Percentiles rank a stretch among this genome's conserved stretches.
Evolutionary conservation across 2,329 filamentous ascomycete genomes (phyloP).

Genomic region (Colletotrichum aenigma): DNA sequence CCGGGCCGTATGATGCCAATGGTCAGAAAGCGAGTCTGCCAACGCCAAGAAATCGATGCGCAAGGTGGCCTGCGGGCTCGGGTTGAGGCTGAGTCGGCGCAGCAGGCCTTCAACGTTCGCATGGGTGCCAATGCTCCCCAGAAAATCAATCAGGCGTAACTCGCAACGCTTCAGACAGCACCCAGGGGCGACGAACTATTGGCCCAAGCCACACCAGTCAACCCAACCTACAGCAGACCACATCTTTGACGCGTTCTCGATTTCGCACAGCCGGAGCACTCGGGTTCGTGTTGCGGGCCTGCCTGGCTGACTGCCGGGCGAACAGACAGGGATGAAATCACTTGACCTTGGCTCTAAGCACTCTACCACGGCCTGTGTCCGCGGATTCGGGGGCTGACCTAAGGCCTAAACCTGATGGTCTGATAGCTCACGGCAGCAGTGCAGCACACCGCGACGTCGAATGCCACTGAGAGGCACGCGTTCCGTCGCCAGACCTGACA

Average conservation of each 20-base stretch:
- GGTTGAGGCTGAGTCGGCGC: conserved; percentile 12
- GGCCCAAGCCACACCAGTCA: not conserved
- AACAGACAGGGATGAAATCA: not conserved
- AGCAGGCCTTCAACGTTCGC: not conserved
- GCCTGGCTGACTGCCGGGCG: not conserved
- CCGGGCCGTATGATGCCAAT: not conserved
- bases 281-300: not conserved
- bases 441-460: not conserved
- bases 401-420: not conserved
- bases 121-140: not conserved
- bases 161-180: not conserved
- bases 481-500: not conserved
- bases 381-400: not conserved
- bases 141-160: not conserved
- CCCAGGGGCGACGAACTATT: not conserved
- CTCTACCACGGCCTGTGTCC: not conserved
- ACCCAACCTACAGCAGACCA: not conserved
- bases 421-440: not conserved
- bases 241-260: not conserved
- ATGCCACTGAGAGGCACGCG: not conserved
- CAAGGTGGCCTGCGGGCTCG: not conserved
- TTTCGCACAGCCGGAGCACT: conserved; percentile 11
- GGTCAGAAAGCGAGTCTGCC: not conserved
- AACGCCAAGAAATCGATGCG: not conserved
- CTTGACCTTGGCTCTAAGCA: not conserved